Evolutionary conservation across 2,329 filamentous ascomycete species (phyloP), one percentile per base, ranked within the genome.

Genomic region (Fusarium veterinarium): DNA sequence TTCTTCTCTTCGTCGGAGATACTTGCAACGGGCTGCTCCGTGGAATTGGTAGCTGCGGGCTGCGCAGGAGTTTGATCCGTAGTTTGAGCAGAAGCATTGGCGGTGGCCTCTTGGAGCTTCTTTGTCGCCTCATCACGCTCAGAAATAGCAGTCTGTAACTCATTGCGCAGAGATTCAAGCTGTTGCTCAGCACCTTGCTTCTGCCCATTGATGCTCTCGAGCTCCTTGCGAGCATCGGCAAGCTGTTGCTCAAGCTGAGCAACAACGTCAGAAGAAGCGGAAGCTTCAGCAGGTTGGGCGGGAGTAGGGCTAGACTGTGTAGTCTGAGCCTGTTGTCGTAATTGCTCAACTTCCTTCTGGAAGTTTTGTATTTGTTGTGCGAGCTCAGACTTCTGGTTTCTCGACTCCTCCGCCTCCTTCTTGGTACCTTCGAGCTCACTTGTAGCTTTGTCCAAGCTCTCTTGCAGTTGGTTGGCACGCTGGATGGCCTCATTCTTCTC

Each of bases 121-220:
- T 76, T 75, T 38, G 89, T 80, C 14, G 90, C 88, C 68, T 89
- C 85, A 61, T 94, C 92, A 48, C 92, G 86, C 75, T 94, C 90
- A 10, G 87, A 84, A 61, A 90, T 87, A 2, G 88, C 88, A 14
- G 85, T 83, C 57, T 91, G 86, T 17, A 97, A 84, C 76, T 95
- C 91, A 11, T 80, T 72, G 35, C 84, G 87, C 5, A 91, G 79
- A 30, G 79, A 80, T 49, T 86, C 83, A 5, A 93, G 84, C 69
- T 92, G 90, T 64, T 89, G 84, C 72, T 94, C 89, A n/a, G 93
- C 85, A 5, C 85, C 85, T 23, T 90, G 86, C 80, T 93, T 95
- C 79, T 96, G 91, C 14, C 90, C 85, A 11, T 84, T 91, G 59
- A 91, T 87, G 4, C 85, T 86, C 46, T 91, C 90, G 14, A 96